Percentiles rank a stretch among this genome's conserved stretches.
Conservation (phyloP, 1,139 yeast species). For the Pichia norvegensis region DNA sequence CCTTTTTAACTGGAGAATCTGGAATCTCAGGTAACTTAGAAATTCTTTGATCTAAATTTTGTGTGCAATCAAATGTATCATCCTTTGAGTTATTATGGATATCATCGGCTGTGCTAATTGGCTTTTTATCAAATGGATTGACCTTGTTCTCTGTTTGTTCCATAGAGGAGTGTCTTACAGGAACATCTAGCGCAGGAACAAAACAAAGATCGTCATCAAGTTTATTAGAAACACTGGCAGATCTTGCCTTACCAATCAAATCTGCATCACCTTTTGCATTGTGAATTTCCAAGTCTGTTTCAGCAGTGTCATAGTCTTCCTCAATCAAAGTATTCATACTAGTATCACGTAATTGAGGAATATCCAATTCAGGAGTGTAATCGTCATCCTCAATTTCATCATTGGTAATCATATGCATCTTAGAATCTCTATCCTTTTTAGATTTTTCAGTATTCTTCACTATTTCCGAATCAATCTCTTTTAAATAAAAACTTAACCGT, state of each 20-base stretch:
- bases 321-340: conserved; percentile 11
- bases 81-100: conserved; percentile 13
- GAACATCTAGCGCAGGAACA: conserved; percentile 3
- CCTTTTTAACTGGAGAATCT: conserved; percentile 29
- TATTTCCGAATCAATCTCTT: conserved; percentile 28
- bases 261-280: neutral
- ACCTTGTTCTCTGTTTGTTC: neutral
- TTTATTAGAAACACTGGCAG: conserved; percentile 13
- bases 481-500: conserved; percentile 49
- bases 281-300: conserved; percentile 4
- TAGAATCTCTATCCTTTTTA: conserved; percentile 11
- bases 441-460: conserved; percentile 18
- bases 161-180: conserved; percentile 1
- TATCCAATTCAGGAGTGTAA: conserved; percentile 2
- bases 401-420: conserved; percentile 13
- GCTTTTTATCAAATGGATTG: neutral
- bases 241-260: conserved; percentile 10
- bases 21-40: conserved; percentile 29
- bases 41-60: conserved; percentile 19
- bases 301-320: conserved; percentile 25
- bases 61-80: conserved; percentile 16
- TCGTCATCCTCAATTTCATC: conserved; percentile 11
- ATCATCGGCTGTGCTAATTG: neutral
- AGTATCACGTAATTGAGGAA: neutral
- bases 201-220: conserved; percentile 23